These are phyloP conservation scores for Pestalotiopsis sp. DNA, from an alignment of 2,329 filamentous ascomycete genomes.

Conservation along the genomic window DNA sequence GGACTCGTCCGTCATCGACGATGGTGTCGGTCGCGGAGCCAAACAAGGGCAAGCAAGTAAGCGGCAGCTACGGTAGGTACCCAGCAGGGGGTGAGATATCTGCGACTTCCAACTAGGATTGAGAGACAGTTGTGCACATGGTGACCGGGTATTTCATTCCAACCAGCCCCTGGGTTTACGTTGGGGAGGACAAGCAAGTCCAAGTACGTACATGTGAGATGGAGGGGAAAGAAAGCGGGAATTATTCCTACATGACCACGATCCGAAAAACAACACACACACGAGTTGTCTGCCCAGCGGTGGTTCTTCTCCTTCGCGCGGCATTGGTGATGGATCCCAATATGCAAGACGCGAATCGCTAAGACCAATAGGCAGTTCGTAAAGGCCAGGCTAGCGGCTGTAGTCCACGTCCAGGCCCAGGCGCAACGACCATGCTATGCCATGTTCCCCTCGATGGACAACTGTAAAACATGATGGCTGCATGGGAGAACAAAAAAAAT, in stretches of 20 bases:
- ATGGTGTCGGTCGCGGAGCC: background rate
- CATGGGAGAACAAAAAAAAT: background rate
- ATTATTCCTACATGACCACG: background rate
- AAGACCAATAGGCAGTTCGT: conserved; percentile 1
- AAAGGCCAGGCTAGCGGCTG: background rate
- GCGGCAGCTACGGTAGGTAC: conserved; percentile 1
- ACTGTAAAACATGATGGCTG: background rate
- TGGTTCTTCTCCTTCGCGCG: background rate
- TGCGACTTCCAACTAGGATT: background rate
- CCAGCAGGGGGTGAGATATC: background rate
- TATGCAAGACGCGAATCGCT: background rate
- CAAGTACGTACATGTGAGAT: background rate
- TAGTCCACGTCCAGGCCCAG: background rate
- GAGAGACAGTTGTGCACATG: background rate
- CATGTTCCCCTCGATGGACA: background rate
- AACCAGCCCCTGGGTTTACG: background rate
- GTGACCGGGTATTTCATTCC: background rate
- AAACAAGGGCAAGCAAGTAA: background rate
- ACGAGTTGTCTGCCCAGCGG: background rate
- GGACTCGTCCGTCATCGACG: conserved; percentile 8
- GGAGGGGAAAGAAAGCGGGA: background rate
- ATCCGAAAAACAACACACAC: background rate
- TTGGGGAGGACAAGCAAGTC: background rate
- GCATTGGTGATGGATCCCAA: conserved; percentile 4
- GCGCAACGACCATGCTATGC: background rate